These are phyloP conservation scores for Craspedostauros australis DNA, from an alignment of 108 stramenopile species.

Conservation along the genomic window DNA sequence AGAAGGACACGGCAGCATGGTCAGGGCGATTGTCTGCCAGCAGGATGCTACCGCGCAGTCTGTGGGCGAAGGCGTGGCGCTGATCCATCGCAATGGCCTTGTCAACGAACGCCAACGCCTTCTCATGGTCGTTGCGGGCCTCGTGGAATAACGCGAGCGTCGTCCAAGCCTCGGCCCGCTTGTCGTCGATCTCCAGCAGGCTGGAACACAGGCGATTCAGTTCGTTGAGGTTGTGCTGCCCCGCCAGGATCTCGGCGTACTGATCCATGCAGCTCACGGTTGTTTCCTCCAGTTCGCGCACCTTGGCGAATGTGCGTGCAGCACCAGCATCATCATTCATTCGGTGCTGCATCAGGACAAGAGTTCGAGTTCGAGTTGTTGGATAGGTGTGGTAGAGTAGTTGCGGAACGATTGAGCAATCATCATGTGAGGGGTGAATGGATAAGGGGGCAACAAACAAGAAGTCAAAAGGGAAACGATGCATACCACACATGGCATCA, in stretches of 20 bases:
- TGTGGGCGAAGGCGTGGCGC: conserved; percentile 69
- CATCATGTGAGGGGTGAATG: too few species aligned
- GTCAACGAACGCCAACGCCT: conserved; percentile 62
- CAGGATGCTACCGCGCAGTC: conserved; percentile 61
- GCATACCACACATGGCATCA: too few species aligned
- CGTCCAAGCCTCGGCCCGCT: conserved; percentile 74
- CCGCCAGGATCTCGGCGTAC: conserved; percentile 58
- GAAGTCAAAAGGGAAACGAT: too few species aligned
- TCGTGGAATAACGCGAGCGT: conserved; percentile 69
- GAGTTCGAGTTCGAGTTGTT: too few species aligned
- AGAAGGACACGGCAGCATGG: conserved; percentile 71
- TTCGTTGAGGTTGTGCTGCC: conserved; percentile 38
- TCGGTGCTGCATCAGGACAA: conserved; percentile 38
- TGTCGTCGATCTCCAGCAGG: conserved; percentile 64
- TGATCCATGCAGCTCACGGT: conserved; percentile 64
- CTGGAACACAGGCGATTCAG: conserved; percentile 57
- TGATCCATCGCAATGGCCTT: conserved; percentile 74
- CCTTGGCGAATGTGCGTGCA: conserved; percentile 41
- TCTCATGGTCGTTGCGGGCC: conserved; percentile 66
- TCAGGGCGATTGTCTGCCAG: conserved; percentile 68
- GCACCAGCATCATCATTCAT: conserved; percentile 52
- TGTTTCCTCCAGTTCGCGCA: conserved; percentile 41
- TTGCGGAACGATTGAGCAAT: too few species aligned
- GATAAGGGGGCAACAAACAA: too few species aligned
- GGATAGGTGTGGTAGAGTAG: too few species aligned